Evolutionary conservation across 768 basidiomycete species (phyloP).

Genomic region (Lanmaoa pseudosensibilis): DNA sequence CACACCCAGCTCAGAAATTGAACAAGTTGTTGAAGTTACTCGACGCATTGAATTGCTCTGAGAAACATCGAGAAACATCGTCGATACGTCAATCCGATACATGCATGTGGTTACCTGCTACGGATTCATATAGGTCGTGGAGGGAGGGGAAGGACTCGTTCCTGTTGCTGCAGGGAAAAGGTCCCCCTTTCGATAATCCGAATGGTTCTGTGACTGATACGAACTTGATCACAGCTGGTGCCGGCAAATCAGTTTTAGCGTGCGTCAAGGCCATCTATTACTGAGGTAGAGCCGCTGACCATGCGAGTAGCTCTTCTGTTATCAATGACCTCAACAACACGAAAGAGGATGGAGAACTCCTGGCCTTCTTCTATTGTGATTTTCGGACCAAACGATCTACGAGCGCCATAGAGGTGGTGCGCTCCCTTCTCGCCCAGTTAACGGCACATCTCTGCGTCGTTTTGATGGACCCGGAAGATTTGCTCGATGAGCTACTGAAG

Average conservation of each 20-base stretch:
- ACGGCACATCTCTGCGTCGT: background rate
- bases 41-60: background rate
- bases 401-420: constrained; percentile 14
- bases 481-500: constrained; percentile 8
- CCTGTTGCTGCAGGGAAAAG: constrained; percentile 21
- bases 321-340: background rate
- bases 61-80: background rate
- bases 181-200: background rate
- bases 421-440: constrained; percentile 23
- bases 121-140: constrained; percentile 5
- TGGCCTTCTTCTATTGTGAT: constrained; percentile 27
- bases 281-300: background rate
- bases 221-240: background rate
- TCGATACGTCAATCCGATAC: constrained; percentile 6
- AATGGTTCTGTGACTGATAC: background rate
- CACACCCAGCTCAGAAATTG: background rate
- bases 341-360: background rate
- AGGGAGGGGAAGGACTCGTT: background rate
- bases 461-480: background rate
- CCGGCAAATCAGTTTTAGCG: constrained; percentile 2
- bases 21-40: background rate
- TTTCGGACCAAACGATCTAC: constrained; percentile 12
- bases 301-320: background rate
- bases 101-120: constrained; percentile 14
- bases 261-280: background rate